Base-by-base conservation (phyloP, 225 moss, liverwort and hornwort species). In the Sphagnum contortum region DNA sequence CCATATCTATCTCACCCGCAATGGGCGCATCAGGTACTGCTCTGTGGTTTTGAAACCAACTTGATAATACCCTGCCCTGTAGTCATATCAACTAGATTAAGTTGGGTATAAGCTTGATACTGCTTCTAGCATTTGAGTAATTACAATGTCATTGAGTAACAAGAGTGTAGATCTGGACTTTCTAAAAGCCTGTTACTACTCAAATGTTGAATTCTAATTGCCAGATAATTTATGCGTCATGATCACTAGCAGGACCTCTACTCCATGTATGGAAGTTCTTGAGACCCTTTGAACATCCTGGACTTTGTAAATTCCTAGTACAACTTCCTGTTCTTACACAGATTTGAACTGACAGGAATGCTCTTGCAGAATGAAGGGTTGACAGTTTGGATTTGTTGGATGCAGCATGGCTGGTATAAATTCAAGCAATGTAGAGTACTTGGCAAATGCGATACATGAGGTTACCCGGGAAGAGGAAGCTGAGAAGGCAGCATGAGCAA, bases 351-450 rank as follows among this genome's bases (percentile, higher is more conserved):
- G 29, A 29, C 29, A 29, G 29, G 29, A 29, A 29, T 29, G 29
- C 29, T 29, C 29, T 29, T 29, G 29, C 29, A 29, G 29, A 29
- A 29, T 29, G 29, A 29, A 29, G 29, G 29, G 29, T 29, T 29
- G 29, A 29, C 29, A 29, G 29, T 29, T 29, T 29, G 29, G 29
- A 29, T 29, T 29, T 29, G 29, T 29, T 29, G 29, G n/a, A 58
- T 71, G 64, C 72, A 85, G 86, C 63, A 86, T 86, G 82, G 86
- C 86, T 49, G 86, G 82, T 13, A 74, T 86, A 45, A 86, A 69
- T 46, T 65, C 79, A 12, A 63, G 59, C 14, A 86, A 86, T 48
- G 82, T 86, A 46, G 77, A 82, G 66, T 82, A 86, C 44, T 71
- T 86, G 63, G 86, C 86, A 6, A 82, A 75, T 50, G 82, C 86